Evolutionary conservation across 202 grass and related monocot species (phyloP), one percentile per base, ranked within the genome.

Genomic region (Bolboschoenoplectus hybrid): DNA sequence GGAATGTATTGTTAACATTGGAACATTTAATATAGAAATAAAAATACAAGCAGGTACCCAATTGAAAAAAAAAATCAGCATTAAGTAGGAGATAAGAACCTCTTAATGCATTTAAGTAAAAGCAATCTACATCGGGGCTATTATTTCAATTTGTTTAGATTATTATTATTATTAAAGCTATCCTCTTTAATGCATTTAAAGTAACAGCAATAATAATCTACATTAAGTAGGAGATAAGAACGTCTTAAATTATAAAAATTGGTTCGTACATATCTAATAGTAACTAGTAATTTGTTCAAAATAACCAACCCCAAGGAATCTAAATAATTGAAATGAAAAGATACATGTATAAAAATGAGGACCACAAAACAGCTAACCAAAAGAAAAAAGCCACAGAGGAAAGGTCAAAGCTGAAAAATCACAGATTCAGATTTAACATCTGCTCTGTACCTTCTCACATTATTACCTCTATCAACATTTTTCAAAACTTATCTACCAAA

Each of bases 271-370:
- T 26, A 26, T 26, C 26, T 26, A 26, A 57, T 17, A 57, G 68
- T 26, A 62, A 19, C 6, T 67, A 82, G 65, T 80, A 88, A 91
- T 86, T 86, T 78, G 68, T 19, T 2, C 38, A 8, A 11, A 91
- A 86, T 81, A 82, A 82, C 13, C 19, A 32, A 52, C 41, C 63
- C 41, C 63, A 46, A 73, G 52, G 17, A 13, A 13, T 16, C 3
- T 26, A 32, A 19, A 1, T 13, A 80, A 39, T 65, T 32, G 32
- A 67, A 71, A 41, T 56, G 46, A 82, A 11, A 63, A 62, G 76
- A 5, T 36, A 34, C 75, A 70, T 71, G 80, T 35, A 81, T 16
- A 17, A 19, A 3, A 16, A 36, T 1, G 52, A 46, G 82, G 76
- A 50, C 39, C 20, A 43, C 10, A 88, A 85, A 55, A 17, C 39